A percentile compares a stretch with the other conserved stretches of the same genome.
Evolutionary conservation across 2,329 filamentous ascomycete genomes (phyloP).

Genomic region (Acrocalymma vagum): DNA sequence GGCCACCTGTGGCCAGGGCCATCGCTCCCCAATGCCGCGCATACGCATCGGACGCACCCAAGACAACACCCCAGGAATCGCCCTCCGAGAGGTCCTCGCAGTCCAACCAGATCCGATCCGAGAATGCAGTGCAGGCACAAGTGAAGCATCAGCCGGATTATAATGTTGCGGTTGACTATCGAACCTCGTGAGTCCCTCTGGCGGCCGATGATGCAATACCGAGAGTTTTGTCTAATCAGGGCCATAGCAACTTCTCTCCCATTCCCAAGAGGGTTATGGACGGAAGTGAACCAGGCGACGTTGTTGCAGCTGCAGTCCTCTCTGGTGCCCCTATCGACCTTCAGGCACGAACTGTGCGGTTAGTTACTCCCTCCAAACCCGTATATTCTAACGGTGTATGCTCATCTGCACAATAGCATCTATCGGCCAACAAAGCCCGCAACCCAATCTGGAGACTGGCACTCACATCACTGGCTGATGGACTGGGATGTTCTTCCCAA

Average conservation of each 20-base stretch:
- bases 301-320: slow-evolving; percentile 82
- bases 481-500: slow-evolving; percentile 95
- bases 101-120: slow-evolving; percentile 60
- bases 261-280: slow-evolving; percentile 90
- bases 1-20: slow-evolving; percentile 32
- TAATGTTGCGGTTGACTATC: slow-evolving; percentile 81
- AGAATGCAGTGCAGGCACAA: slow-evolving; percentile 59
- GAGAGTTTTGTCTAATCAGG: slow-evolving; percentile 28
- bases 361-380: slow-evolving; percentile 41
- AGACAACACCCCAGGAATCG: slow-evolving; percentile 47
- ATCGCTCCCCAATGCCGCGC: slow-evolving; percentile 38
- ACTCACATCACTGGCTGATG: slow-evolving; percentile 89
- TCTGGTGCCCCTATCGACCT: slow-evolving; percentile 94
- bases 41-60: slow-evolving; percentile 41
- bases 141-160: slow-evolving; percentile 81
- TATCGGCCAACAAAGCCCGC: slow-evolving; percentile 92
- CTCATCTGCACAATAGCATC: slow-evolving; percentile 71
- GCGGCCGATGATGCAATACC: slow-evolving; percentile 1
- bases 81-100: slow-evolving; percentile 47
- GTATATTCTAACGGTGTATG: neutral
- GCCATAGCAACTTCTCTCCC: slow-evolving; percentile 81
- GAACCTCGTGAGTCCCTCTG: slow-evolving; percentile 76
- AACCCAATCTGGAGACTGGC: slow-evolving; percentile 92
- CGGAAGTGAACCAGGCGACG: slow-evolving; percentile 80
- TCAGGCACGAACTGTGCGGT: slow-evolving; percentile 94